Percentiles rank a stretch among this genome's conserved stretches.
Conservation (phyloP, 768 basidiomycete species). For the Coprinellus micaceus region DNA sequence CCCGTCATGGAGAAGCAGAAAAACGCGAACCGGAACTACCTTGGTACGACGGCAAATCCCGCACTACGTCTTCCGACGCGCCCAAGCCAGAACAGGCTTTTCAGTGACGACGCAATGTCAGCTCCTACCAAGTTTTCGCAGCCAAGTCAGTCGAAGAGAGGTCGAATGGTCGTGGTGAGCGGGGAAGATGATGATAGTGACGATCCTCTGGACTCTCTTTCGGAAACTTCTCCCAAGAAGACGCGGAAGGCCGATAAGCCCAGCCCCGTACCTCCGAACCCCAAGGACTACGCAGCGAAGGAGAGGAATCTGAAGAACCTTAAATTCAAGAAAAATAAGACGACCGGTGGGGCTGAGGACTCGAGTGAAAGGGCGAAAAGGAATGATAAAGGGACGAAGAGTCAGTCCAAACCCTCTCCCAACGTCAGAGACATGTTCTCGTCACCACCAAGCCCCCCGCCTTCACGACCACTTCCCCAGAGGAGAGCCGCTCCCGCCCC, state of each 20-base stretch:
- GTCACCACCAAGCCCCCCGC: slow-evolving; percentile 10
- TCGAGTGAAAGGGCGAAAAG: background rate
- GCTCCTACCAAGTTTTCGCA: background rate
- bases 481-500: background rate
- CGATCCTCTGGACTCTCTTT: background rate
- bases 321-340: slow-evolving; percentile 36
- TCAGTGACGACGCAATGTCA: too few relatives aligned
- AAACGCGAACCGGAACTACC: too few relatives aligned
- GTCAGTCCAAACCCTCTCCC: slow-evolving; percentile 27
- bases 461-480: slow-evolving; percentile 3
- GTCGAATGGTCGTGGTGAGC: too few relatives aligned
- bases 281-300: slow-evolving; percentile 3
- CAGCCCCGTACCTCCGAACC: too few relatives aligned
- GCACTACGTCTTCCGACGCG: too few relatives aligned
- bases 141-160: too few relatives aligned
- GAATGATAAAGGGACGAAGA: background rate
- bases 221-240: background rate
- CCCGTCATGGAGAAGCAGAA: too few relatives aligned
- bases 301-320: slow-evolving; percentile 22
- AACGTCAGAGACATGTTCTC: slow-evolving; percentile 9
- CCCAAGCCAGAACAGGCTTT: too few relatives aligned
- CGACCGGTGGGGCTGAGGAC: background rate
- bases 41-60: too few relatives aligned
- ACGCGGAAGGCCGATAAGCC: background rate
- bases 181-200: background rate